Base-by-base conservation (phyloP, 331 rosid genomes). In the Malus hybrid region DNA sequence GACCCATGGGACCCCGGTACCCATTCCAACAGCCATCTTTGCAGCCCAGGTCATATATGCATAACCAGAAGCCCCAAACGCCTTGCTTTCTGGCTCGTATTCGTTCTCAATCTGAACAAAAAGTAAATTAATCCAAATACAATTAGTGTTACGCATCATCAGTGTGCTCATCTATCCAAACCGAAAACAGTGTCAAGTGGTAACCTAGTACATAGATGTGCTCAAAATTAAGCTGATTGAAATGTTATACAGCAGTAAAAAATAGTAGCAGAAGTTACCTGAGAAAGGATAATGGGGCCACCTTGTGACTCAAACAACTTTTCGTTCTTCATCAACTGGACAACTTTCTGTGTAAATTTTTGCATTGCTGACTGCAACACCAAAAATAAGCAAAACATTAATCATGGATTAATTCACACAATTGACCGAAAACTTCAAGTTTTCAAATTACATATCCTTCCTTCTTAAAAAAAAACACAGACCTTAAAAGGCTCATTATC, bases 281-380 rank as follows among this genome's bases (percentile, higher is more conserved):
- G 90, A 73, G 90, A 76, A 57, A 86, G 84, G 56, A 86, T 86
- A 16, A 86, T 86, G 64, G 90, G 90, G 36, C 90, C 90, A 7
- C 90, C 90, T 86, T 86, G 84, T 10, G 90, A 83, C 65, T 76
- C 78, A 66, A 84, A 86, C 33, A 86, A 73, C 42, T 76, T 67
- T 52, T 83, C 84, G n/a, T 81, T 75, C 80, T 84, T 86, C 88
- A 86, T 81, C 88, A 86, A 61, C 30, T 84, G 79, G 26, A 86
- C 90, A 52, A 86, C 68, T 68, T 81, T 81, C 63, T 77, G 76
- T 69, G 88, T 79, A 71, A 84, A 86, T 13, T 70, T 86, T 52
- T 57, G 77, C 90, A 84, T 84, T 61, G 82, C 89, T 76, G 74
- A 75, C 89, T 86, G 80, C 75, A 65, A 44, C 75, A 64, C 64